phyloP scores from a whole-genome alignment of 345 rosid genomes.

The Fremontodendron californicum region DNA sequence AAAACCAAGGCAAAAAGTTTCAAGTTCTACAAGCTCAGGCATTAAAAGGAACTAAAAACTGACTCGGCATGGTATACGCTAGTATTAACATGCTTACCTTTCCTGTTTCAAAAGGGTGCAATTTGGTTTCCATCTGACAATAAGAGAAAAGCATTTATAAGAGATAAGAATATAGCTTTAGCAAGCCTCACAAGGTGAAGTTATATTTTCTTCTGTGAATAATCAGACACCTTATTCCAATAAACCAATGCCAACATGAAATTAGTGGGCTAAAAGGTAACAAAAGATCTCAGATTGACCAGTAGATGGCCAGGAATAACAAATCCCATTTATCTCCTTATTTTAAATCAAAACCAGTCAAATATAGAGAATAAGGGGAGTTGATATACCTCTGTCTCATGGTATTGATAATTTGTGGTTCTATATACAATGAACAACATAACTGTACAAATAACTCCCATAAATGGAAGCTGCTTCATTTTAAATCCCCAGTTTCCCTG shows the following conservation, averaged over 20 bases:
- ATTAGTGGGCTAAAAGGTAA: not conserved
- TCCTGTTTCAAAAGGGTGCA: conserved; percentile 51
- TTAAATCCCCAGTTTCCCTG: conserved; percentile 64
- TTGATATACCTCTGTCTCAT: conserved; percentile 63
- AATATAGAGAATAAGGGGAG: conserved; percentile 4
- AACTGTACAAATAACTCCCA: conserved; percentile 61
- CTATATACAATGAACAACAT: conserved; percentile 85
- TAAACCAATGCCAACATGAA: not conserved
- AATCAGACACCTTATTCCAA: not conserved
- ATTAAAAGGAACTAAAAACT: not conserved
- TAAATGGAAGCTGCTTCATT: conserved; percentile 66
- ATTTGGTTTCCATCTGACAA: conserved; percentile 63
- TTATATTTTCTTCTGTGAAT: not conserved
- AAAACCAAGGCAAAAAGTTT: not conserved
- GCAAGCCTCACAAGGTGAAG: not conserved
- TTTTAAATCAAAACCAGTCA: not conserved
- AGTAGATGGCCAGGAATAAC: not conserved
- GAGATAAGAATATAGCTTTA: conserved; percentile 5
- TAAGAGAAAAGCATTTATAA: conserved; percentile 14
- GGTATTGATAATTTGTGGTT: conserved; percentile 68
- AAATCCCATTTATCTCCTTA: not conserved
- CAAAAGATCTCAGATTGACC: not conserved
- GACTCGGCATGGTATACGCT: not conserved
- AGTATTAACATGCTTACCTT: conserved; percentile 40
- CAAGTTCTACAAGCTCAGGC: not conserved